These are phyloP conservation scores for Fraxinus quadrangulata DNA, from an alignment of 257 asterid species.

Conservation along the genomic window DNA sequence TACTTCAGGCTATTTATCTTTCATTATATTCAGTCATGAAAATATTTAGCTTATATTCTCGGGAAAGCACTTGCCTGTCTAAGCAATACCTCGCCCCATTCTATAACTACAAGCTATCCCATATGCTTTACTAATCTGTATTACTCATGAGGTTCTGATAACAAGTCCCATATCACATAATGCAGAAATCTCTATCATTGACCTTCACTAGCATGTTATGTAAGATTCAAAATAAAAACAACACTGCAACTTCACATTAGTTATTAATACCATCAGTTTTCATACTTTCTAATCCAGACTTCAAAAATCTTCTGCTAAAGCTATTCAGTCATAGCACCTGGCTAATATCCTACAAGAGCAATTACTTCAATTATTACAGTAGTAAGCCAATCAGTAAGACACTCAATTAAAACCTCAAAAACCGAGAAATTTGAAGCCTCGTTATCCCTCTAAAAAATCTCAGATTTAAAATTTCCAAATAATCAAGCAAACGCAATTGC, in stretches of 20 bases:
- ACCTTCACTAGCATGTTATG: slow-evolving; percentile 5
- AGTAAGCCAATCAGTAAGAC: not conserved
- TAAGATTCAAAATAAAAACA: not conserved
- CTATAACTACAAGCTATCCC: not conserved
- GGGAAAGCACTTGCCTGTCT: not conserved
- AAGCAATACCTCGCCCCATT: slow-evolving; percentile 9
- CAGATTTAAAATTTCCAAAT: not conserved
- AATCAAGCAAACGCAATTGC: not conserved
- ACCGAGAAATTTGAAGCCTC: slow-evolving; percentile 1
- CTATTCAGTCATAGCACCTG: slow-evolving; percentile 1
- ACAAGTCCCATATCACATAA: not conserved
- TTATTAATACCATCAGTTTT: not conserved
- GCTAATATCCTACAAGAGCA: not conserved
- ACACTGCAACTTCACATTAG: slow-evolving; percentile 14
- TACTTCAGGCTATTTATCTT: not conserved
- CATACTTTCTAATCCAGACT: slow-evolving; percentile 5
- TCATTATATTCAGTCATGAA: not conserved
- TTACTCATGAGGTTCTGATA: not conserved
- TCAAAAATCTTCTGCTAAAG: slow-evolving; percentile 12
- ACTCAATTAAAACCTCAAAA: slow-evolving; percentile 15
- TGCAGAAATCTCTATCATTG: not conserved
- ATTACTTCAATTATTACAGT: slow-evolving; percentile 14
- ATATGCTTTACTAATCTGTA: not conserved
- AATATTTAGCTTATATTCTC: not conserved
- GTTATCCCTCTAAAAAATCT: not conserved